Percentiles rank a stretch among this genome's conserved stretches.
These are phyloP conservation scores for Thermothelomyces thermophilus DNA, from an alignment of 2,329 filamentous ascomycete genomes.

Conservation along the genomic window DNA sequence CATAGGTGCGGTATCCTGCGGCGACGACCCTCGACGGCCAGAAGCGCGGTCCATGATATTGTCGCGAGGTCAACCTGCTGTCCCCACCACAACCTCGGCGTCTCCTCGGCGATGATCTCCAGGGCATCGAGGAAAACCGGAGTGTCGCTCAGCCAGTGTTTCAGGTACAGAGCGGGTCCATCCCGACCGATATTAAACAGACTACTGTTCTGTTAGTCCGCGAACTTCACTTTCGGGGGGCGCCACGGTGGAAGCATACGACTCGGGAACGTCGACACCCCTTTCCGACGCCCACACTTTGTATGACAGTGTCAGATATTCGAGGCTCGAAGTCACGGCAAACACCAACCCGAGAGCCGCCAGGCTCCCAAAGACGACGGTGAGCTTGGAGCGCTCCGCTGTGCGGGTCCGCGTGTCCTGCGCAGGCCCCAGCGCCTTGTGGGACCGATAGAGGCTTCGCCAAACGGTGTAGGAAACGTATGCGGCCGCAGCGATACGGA, in stretches of 20 bases:
- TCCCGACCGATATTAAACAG: conserved; percentile 15
- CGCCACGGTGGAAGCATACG: conserved; percentile 23
- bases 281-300: conserved; percentile 34
- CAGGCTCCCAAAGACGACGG: conserved; percentile 31
- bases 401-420: conserved; percentile 33
- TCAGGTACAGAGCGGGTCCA: conserved; percentile 31
- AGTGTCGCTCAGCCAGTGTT: conserved; percentile 48
- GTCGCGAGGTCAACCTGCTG: conserved; percentile 52
- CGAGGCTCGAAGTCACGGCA: conserved; percentile 28
- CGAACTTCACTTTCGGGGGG: background rate
- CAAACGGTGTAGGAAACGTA: conserved; percentile 31
- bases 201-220: background rate
- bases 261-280: conserved; percentile 27
- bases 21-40: conserved; percentile 53
- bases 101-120: conserved; percentile 47
- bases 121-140: conserved; percentile 47
- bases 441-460: conserved; percentile 32
- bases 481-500: conserved; percentile 27
- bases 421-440: conserved; percentile 30
- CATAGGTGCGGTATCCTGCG: conserved; percentile 49
- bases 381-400: conserved; percentile 29
- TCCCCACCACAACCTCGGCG: conserved; percentile 55
- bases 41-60: conserved; percentile 49
- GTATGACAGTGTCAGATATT: conserved; percentile 32
- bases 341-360: conserved; percentile 27